These are phyloP conservation scores for Fusarium cicatricum DNA, from an alignment of 2,329 filamentous ascomycete genomes.

Conservation along the genomic window DNA sequence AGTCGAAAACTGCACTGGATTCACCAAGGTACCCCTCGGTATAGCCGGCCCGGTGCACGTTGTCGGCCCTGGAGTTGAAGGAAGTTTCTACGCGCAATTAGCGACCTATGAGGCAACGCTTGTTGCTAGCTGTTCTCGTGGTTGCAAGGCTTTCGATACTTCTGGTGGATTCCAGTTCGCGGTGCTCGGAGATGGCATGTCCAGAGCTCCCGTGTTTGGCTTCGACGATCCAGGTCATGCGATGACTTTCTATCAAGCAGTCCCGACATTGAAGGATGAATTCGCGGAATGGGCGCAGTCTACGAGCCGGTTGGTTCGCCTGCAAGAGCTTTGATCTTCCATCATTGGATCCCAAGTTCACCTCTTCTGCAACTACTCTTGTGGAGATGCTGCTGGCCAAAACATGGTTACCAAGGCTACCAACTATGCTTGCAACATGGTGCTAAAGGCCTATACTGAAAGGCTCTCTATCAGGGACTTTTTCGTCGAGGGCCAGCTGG, in stretches of 20 bases:
- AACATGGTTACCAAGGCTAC: constrained; percentile 21
- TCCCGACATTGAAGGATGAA: neutral
- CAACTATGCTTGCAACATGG: constrained; percentile 7
- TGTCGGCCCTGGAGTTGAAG: neutral
- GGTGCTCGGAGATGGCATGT: constrained; percentile 1
- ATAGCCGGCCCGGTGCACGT: neutral
- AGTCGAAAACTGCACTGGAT: neutral
- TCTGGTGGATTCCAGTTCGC: constrained; percentile 9
- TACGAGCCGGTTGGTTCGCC: neutral
- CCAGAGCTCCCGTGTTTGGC: constrained; percentile 7
- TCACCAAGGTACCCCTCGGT: neutral
- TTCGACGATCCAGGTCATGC: constrained; percentile 1
- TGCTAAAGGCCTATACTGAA: neutral
- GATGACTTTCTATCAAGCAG: neutral
- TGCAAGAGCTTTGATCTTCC: neutral
- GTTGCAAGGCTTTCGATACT: constrained; percentile 10
- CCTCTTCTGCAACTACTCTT: constrained; percentile 12
- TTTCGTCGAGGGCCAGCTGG: constrained; percentile 13
- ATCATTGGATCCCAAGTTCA: constrained; percentile 9
- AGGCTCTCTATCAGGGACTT: constrained; percentile 3
- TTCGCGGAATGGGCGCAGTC: neutral
- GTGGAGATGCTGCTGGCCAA: constrained; percentile 6
- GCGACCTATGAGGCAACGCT: constrained; percentile 10
- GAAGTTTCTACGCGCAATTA: neutral
- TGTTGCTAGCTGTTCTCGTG: constrained; percentile 9